Conservation (phyloP, 805 yeast genomes). For the Starmera caribaea region DNA sequence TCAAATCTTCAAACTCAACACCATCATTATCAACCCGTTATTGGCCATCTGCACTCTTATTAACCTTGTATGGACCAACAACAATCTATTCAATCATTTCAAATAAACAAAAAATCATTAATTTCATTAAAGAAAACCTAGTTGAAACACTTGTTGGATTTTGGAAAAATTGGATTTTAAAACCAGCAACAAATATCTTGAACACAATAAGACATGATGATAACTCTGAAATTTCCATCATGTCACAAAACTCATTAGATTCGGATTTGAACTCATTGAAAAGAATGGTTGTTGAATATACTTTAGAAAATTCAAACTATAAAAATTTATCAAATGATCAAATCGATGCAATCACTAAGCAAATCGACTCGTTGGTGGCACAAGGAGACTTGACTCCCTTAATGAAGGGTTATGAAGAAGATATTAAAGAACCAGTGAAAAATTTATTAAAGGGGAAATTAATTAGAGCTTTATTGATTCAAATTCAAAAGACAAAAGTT, state of each 20-base stretch:
- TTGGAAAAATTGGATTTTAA: slow-evolving; percentile 73
- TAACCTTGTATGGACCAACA: slow-evolving; percentile 44
- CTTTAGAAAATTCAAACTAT: slow-evolving; percentile 26
- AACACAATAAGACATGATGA: slow-evolving; percentile 82
- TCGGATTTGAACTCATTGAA: slow-evolving; percentile 76
- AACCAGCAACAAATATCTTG: slow-evolving; percentile 63
- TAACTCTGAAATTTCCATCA: slow-evolving; percentile 58
- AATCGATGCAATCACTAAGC: slow-evolving; percentile 13
- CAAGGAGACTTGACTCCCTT: slow-evolving; percentile 75
- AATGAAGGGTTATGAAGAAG: slow-evolving; percentile 72
- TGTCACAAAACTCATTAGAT: slow-evolving; percentile 67
- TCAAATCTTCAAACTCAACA: slow-evolving; percentile 10
- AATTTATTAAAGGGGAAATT: slow-evolving; percentile 59
- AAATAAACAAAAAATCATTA: slow-evolving; percentile 40
- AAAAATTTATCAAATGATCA: slow-evolving; percentile 15
- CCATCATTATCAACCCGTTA: slow-evolving; percentile 41
- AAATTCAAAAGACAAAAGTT: slow-evolving; percentile 92
- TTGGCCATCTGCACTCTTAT: slow-evolving; percentile 52
- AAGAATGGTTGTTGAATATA: slow-evolving; percentile 78
- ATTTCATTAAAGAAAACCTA: slow-evolving; percentile 50
- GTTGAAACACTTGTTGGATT: slow-evolving; percentile 60
- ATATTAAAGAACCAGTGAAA: slow-evolving; percentile 59
- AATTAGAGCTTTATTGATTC: slow-evolving; percentile 71
- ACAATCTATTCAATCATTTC: slow-evolving; percentile 32
- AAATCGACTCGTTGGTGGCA: slow-evolving; percentile 39